Conservation (phyloP, 129 eudicot genomes). For the Centella asiatica region DNA sequence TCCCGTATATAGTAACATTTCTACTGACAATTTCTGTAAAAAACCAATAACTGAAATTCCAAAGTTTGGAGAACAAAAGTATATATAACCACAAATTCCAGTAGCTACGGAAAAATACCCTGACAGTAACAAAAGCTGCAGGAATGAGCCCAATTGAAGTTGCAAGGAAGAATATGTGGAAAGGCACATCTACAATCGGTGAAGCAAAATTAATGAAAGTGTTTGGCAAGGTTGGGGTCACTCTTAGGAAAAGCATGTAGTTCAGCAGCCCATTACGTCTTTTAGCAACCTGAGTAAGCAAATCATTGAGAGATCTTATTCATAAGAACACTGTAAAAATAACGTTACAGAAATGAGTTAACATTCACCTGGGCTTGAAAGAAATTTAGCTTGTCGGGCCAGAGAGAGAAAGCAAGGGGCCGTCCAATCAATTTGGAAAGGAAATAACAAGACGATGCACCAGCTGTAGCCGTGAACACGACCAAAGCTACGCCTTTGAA, state of each 20-base stretch:
- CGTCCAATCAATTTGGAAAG: conserved; percentile 74
- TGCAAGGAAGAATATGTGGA: conserved; percentile 65
- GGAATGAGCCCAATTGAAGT: conserved; percentile 69
- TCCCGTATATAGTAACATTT: background rate
- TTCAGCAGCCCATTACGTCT: conserved; percentile 55
- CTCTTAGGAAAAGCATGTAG: conserved; percentile 70
- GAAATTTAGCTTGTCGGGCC: conserved; percentile 82
- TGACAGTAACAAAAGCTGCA: conserved; percentile 73
- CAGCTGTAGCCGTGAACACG: conserved; percentile 79
- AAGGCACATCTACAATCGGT: conserved; percentile 70
- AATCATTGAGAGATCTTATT: conserved; percentile 7
- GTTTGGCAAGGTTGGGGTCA: conserved; percentile 78
- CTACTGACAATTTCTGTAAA: background rate
- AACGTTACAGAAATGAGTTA: background rate
- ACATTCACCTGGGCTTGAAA: conserved; percentile 80
- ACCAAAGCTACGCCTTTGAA: conserved; percentile 74
- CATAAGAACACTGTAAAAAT: background rate
- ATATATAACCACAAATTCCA: background rate
- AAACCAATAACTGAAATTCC: background rate
- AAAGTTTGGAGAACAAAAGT: too few species aligned
- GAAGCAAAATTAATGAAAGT: conserved; percentile 72
- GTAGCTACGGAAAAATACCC: conserved; percentile 28
- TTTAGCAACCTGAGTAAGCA: conserved; percentile 55
- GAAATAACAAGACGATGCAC: conserved; percentile 91
- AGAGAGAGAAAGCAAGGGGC: conserved; percentile 63